Evolutionary conservation across 805 yeast genomes (phyloP), one percentile per base, ranked within the genome.

Genomic region (Hemisphaericaspora nanyangensis): DNA sequence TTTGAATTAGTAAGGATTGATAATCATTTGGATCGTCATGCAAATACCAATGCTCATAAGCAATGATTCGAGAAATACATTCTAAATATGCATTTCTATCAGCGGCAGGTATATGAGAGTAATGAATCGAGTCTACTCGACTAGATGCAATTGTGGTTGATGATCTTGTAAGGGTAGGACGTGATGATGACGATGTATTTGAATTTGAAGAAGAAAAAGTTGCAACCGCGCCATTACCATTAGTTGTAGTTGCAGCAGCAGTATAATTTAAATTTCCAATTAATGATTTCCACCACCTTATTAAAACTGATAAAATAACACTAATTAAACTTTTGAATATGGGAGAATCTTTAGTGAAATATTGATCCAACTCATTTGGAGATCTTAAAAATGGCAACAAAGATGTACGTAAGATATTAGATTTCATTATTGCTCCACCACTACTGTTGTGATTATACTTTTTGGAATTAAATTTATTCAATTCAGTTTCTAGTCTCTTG

Each of bases 201-300:
- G 27, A 17, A 6, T 6, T 5, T 5, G 27, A 7, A 7, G 35
- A 32, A 15, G 37, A 19, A 6, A 12, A 8, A 11, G 34, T 11
- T 7, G 18, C 6, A 6, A 22, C 18, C 10, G 29, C 19, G 8
- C 34, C 25, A 24, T 12, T 31, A 17, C 27, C 13, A 6, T 20
- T 8, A 30, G 6, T 17, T 5, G 7, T 28, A 11, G 30, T 13
- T 8, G 41, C 17, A 5, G 41, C 20, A 2, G 39, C 18, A 29
- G 37, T 38, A 16, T 24, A 34, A n/a, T 29, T 32, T 22, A 45
- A 42, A 29, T 42, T 45, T 7, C 34, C 34, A 29, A 45, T 26
- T 12, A 77, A 52, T n/a, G 70, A 60, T n/a, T 58, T 49, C 82
- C 82, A 77, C 82, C 82, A 78, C 47, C 62, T 65, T 7, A 70